phyloP scores from a whole-genome alignment of 495 filamentous ascomycete species.

The Hyaloscypha hepaticicola region DNA sequence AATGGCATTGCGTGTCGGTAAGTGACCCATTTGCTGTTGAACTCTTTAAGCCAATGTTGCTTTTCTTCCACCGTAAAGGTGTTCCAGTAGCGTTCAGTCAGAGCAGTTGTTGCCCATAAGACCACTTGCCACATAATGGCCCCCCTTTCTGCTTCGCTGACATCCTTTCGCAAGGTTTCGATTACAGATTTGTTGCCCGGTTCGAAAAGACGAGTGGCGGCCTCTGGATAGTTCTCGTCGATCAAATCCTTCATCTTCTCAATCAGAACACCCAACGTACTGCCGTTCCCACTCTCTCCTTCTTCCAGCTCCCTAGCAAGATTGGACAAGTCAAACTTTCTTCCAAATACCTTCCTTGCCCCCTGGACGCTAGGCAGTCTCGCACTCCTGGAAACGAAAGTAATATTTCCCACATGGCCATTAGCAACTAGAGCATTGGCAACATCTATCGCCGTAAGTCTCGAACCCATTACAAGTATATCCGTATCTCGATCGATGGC shows the following conservation, averaged over 20 bases:
- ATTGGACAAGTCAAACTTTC: not conserved
- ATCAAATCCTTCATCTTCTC: too few species aligned
- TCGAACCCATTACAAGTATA: too few species aligned
- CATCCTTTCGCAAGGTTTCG: not conserved
- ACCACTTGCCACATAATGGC: not conserved
- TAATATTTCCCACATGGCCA: constrained; percentile 1
- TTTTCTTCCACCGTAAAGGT: not conserved
- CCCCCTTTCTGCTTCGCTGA: not conserved
- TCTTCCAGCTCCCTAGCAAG: constrained; percentile 7
- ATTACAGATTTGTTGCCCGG: not conserved
- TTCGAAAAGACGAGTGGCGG: too few species aligned
- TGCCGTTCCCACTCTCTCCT: too few species aligned
- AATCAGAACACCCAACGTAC: too few species aligned
- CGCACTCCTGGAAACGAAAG: not conserved
- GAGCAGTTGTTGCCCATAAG: not conserved
- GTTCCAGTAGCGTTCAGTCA: constrained; percentile 5
- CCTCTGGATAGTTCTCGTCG: too few species aligned
- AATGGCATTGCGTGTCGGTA: constrained; percentile 6
- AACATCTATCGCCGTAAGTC: too few species aligned
- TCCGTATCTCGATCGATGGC: too few species aligned
- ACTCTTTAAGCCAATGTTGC: not conserved
- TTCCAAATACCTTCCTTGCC: not conserved
- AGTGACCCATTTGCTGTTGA: not conserved
- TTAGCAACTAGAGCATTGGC: not conserved
- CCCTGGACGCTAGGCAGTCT: constrained; percentile 6